Evolutionary conservation across 148 eudicot species (phyloP).

Genomic region (Gaultheria prostrata): DNA sequence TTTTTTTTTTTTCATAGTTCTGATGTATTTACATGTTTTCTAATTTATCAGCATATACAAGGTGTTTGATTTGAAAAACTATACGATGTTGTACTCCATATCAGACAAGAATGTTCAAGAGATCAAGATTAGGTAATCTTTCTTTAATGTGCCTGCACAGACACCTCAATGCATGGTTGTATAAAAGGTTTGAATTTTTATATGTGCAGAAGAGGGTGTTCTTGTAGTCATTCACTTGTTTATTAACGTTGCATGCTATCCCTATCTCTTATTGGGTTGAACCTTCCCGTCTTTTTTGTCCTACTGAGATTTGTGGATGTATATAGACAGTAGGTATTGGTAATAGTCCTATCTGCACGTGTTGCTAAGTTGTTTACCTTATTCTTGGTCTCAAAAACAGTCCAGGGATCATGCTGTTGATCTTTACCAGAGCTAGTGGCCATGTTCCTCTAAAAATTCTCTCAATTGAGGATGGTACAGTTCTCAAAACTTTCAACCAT

Average conservation of each 20-base stretch:
- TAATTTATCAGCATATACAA: constrained; percentile 60
- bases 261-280: neutral
- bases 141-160: neutral
- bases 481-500: constrained; percentile 88
- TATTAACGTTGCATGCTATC: neutral
- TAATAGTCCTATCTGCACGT: neutral
- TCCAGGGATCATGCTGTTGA: constrained; percentile 94
- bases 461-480: constrained; percentile 96
- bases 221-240: neutral
- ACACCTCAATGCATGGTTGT: neutral
- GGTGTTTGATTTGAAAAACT: constrained; percentile 92
- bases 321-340: neutral
- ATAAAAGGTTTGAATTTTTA: neutral
- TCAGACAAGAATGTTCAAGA: constrained; percentile 94
- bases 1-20: neutral
- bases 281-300: neutral
- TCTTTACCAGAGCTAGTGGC: constrained; percentile 64
- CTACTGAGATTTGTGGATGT: neutral
- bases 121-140: constrained; percentile 78
- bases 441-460: constrained; percentile 92
- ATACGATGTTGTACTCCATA: constrained; percentile 87
- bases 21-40: neutral
- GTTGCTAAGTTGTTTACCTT: neutral
- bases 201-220: neutral
- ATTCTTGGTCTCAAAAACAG: constrained; percentile 36